phyloP scores from a whole-genome alignment of 805 yeast genomes.

The Komagataella phaffii region DNA sequence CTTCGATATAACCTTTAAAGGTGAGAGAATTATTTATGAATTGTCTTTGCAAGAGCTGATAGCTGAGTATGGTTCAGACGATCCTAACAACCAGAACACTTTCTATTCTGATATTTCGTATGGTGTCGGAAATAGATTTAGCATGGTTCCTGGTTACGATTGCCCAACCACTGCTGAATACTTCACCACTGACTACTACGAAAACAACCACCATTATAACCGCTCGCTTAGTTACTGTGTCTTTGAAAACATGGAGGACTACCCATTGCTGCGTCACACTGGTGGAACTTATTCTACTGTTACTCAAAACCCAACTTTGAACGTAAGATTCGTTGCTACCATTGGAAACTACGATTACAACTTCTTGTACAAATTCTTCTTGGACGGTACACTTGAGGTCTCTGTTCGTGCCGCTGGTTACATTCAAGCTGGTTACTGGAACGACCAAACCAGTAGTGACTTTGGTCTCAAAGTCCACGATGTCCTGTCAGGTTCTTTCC shows the following conservation, averaged over 20 bases:
- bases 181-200: slow-evolving; percentile 15
- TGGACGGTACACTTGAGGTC: slow-evolving; percentile 16
- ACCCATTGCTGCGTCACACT: slow-evolving; percentile 4
- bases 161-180: slow-evolving; percentile 16
- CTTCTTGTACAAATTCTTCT: slow-evolving; percentile 3
- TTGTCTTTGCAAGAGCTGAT: slow-evolving; percentile 16
- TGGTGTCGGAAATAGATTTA: slow-evolving; percentile 17
- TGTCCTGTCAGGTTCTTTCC: slow-evolving; percentile 16
- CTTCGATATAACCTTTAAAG: slow-evolving; percentile 14
- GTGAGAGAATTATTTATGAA: slow-evolving; percentile 15
- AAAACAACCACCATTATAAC: slow-evolving; percentile 9
- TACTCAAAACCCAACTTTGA: slow-evolving; percentile 12
- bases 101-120: slow-evolving; percentile 12
- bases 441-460: slow-evolving; percentile 7
- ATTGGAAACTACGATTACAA: slow-evolving; percentile 4
- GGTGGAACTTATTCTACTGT: slow-evolving; percentile 4
- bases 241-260: slow-evolving; percentile 2
- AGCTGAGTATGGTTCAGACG: slow-evolving; percentile 17
- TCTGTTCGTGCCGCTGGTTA: slow-evolving; percentile 16
- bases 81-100: slow-evolving; percentile 16
- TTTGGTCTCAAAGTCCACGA: slow-evolving; percentile 12
- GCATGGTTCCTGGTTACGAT: slow-evolving; percentile 15
- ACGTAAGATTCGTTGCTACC: slow-evolving; percentile 7
- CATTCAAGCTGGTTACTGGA: slow-evolving; percentile 16
- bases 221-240: slow-evolving; percentile 14